Evolutionary conservation across 208 protist species (phyloP).

Genomic region (Crithidia mellificae): DNA sequence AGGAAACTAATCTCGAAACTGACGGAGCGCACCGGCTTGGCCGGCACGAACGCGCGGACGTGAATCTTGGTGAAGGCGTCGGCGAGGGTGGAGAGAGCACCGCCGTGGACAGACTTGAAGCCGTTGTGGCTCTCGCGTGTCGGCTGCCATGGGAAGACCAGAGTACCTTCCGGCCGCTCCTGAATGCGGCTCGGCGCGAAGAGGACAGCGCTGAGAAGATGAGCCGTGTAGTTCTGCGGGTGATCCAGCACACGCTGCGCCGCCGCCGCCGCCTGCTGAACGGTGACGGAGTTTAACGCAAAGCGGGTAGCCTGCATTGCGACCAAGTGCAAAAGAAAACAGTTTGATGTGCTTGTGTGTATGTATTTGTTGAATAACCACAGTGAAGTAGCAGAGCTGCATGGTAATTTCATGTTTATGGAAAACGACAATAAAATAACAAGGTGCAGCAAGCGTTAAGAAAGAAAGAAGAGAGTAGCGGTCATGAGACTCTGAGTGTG

Average conservation of each 20-base stretch:
- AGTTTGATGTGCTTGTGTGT: background rate
- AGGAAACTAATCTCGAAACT: slow-evolving; percentile 89
- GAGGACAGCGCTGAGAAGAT: slow-evolving; percentile 54
- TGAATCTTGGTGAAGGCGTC: slow-evolving; percentile 86
- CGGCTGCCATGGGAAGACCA: slow-evolving; percentile 72
- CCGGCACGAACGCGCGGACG: slow-evolving; percentile 29
- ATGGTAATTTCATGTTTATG: background rate
- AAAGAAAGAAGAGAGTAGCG: too few species aligned
- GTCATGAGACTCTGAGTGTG: too few species aligned
- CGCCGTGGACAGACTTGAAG: slow-evolving; percentile 84
- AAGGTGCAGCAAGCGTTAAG: too few species aligned
- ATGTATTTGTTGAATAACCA: background rate
- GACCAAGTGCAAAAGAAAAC: background rate
- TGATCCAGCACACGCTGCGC: slow-evolving; percentile 44
- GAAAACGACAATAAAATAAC: too few species aligned
- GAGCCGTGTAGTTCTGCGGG: slow-evolving; percentile 47
- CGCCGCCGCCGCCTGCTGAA: slow-evolving; percentile 32
- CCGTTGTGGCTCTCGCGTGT: slow-evolving; percentile 61
- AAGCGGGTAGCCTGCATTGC: slow-evolving; percentile 30
- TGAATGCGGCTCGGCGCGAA: slow-evolving; percentile 57
- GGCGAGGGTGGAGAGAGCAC: slow-evolving; percentile 79
- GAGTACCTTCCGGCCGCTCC: slow-evolving; percentile 38
- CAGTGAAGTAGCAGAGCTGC: background rate
- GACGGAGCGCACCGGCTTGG: slow-evolving; percentile 37
- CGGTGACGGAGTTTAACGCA: slow-evolving; percentile 22